phyloP scores from a whole-genome alignment of 1,284 basidiomycete genomes.

The Xerocomus amazonicus region DNA sequence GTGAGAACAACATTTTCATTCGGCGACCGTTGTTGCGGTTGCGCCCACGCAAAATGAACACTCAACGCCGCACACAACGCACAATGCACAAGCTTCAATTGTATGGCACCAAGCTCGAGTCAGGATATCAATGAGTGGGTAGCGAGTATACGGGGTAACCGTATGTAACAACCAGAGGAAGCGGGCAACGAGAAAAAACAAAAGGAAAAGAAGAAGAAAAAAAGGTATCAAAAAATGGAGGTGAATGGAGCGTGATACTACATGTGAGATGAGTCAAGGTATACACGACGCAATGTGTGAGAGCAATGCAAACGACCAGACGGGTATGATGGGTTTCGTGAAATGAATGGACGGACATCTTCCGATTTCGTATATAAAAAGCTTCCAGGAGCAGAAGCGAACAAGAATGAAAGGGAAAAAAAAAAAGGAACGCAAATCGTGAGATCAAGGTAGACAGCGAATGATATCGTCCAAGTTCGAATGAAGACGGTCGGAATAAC shows the following conservation, averaged over 20 bases:
- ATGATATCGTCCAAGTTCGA: constrained; percentile 34
- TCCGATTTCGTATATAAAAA: constrained; percentile 35
- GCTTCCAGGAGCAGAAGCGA: constrained; percentile 28
- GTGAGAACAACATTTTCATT: neutral
- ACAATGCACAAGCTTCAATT: neutral
- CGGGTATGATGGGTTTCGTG: constrained; percentile 35
- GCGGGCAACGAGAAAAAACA: constrained; percentile 13
- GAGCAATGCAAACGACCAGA: constrained; percentile 37
- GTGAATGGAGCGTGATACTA: constrained; percentile 36
- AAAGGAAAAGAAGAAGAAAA: constrained; percentile 17
- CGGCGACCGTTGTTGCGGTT: constrained; percentile 11
- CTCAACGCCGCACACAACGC: constrained; percentile 16
- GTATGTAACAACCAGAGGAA: constrained; percentile 31
- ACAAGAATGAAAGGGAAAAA: constrained; percentile 22
- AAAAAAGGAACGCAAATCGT: constrained; percentile 29
- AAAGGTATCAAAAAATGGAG: constrained; percentile 35
- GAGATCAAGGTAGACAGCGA: constrained; percentile 27
- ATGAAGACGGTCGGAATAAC: constrained; percentile 33
- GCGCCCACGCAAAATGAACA: constrained; percentile 28
- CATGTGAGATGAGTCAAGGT: constrained; percentile 35
- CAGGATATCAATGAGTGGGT: constrained; percentile 35
- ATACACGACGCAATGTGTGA: constrained; percentile 34
- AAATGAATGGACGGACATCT: constrained; percentile 34
- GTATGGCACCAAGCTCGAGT: constrained; percentile 16
- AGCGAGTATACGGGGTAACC: constrained; percentile 38